phyloP scores from a whole-genome alignment of 2,329 filamentous ascomycete species.

The Nemania bipapillata region DNA sequence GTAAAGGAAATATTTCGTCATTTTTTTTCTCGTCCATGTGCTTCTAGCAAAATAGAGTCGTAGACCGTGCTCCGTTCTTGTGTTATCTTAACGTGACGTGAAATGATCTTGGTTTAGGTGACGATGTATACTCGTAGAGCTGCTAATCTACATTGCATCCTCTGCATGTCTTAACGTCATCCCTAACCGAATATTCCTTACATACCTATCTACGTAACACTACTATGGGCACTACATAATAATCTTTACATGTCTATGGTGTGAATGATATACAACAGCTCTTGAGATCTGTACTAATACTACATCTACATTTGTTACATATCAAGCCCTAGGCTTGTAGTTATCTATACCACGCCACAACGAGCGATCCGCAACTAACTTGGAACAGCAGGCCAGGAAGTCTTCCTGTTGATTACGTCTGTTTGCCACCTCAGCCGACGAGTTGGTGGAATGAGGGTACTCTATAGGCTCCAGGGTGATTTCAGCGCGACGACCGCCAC shows the following conservation, averaged over 20 bases:
- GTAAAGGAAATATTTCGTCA: conserved; percentile 34
- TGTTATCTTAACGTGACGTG: neutral
- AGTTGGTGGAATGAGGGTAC: neutral
- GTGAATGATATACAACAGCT: neutral
- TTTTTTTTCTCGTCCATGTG: conserved; percentile 41
- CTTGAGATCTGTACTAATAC: neutral
- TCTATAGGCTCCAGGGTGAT: conserved; percentile 57
- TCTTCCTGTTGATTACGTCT: conserved; percentile 25
- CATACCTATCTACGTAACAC: too few relatives aligned
- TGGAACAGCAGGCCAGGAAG: conserved; percentile 41
- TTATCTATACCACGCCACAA: conserved; percentile 30
- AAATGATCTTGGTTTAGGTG: neutral
- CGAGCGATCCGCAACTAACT: conserved; percentile 34
- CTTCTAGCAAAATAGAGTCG: conserved; percentile 44
- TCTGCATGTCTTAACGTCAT: too few relatives aligned
- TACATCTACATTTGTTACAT: neutral
- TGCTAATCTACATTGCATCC: too few relatives aligned
- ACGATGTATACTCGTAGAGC: too few relatives aligned
- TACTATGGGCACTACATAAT: neutral
- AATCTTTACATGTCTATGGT: too few relatives aligned
- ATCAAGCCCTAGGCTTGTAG: neutral
- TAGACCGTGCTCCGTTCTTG: conserved; percentile 36
- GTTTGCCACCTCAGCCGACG: neutral
- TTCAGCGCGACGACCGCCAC: conserved; percentile 63
- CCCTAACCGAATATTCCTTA: too few relatives aligned